Evolutionary conservation across 2,329 filamentous ascomycete genomes (phyloP), one percentile per base, ranked within the genome.

Genomic region (Keithomyces neogunnii): DNA sequence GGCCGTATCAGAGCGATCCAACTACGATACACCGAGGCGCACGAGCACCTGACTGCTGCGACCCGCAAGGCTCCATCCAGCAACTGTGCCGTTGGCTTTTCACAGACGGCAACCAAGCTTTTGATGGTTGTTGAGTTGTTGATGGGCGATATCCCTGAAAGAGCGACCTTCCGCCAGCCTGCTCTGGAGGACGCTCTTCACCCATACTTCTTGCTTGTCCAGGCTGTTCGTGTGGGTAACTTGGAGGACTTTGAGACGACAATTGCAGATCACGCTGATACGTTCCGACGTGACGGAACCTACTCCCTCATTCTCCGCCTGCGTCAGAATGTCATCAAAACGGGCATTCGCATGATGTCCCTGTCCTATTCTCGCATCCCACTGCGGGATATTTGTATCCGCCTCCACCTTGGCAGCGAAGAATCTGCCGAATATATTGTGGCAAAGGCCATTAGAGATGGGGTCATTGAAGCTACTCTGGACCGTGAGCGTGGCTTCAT

Each of bases 391-490:
- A 99, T 99, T 60, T 99, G 93, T 73, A 90, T 97, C 53, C 88
- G 93, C 46, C 78, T 99, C 48, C 90, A 95, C 49, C 77, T 99
- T 8, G 89, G 93, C 58, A 95, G 88, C 60, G 93, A 99, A 68
- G 93, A 99, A 76, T 96, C 89, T 42, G 93, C 93, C 9, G 93
- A 99, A 73, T 99, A 99, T 71, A 99, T 99, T 67, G 93, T 97
- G 36, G 93, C 93, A 58, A 99, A 99, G 77, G 93, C 93, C 2
- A 99, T 99, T 60, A 83, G 93, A 26, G 93, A 99, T 63, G 93
- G 93, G 53, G 93, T 97, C 51, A 97, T 97, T 53, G 92, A 97
- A 76, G 92, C 92, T 35, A 91, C 87, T 2, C 75, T 97, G 55
- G 92, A 99, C 67, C 88, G 95, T 56, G 91, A 97, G 76, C 85